Conservation (phyloP, 2,329 filamentous ascomycete genomes). For the Nemania abortiva region DNA sequence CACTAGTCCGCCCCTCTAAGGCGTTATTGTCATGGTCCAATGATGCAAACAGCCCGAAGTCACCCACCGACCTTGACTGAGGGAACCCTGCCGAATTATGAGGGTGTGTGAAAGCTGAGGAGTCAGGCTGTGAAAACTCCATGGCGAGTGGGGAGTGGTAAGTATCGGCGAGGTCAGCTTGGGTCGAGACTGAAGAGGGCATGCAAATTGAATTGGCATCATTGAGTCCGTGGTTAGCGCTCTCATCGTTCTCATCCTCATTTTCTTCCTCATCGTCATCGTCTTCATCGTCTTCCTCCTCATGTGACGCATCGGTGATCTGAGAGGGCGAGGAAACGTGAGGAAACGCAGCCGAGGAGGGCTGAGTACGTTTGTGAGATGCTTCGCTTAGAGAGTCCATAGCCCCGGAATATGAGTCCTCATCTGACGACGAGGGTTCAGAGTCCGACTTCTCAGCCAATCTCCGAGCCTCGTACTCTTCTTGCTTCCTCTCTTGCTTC, state of each 20-base stretch:
- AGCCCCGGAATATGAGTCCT: slow-evolving; percentile 37
- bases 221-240: slow-evolving; percentile 22
- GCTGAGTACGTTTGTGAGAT: slow-evolving; percentile 51
- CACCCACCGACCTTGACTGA: slow-evolving; percentile 38
- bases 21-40: slow-evolving; percentile 17
- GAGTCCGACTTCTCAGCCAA: slow-evolving; percentile 54
- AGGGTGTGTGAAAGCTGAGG: slow-evolving; percentile 36
- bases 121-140: slow-evolving; percentile 40
- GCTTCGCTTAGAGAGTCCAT: slow-evolving; percentile 48
- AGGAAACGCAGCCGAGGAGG: slow-evolving; percentile 55
- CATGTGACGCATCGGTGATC: slow-evolving; percentile 34
- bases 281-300: slow-evolving; percentile 41
- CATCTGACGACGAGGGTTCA: slow-evolving; percentile 52
- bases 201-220: slow-evolving; percentile 36
- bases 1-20: slow-evolving; percentile 12
- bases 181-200: slow-evolving; percentile 28
- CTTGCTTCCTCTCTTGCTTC: slow-evolving; percentile 71
- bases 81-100: slow-evolving; percentile 36
- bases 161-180: slow-evolving; percentile 34
- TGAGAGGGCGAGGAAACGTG: slow-evolving; percentile 45
- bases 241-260: slow-evolving; percentile 19
- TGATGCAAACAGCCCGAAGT: slow-evolving; percentile 38
- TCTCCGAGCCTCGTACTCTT: slow-evolving; percentile 62
- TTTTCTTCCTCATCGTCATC: slow-evolving; percentile 31
- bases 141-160: slow-evolving; percentile 47